Base-by-base conservation (phyloP, 345 rosid genomes). In the Angophora floribunda region DNA sequence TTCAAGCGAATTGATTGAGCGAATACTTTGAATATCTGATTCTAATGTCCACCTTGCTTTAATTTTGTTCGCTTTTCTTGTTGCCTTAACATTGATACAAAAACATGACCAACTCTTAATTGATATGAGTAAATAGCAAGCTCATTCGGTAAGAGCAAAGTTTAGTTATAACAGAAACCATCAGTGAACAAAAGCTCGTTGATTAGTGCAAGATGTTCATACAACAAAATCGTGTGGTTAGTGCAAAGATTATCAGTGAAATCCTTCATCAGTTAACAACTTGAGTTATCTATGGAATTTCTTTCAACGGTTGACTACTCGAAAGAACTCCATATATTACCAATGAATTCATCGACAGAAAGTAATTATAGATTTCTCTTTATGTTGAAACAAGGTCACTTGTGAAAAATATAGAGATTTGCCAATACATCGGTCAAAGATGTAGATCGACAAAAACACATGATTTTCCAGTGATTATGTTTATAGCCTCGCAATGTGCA, bases 291-390 rank as follows among this genome's bases (percentile, higher is more conserved):
- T 13, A 57, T 10, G 6, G 13, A 57, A 57, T 22, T 22, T 9
- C 12, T 57, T 22, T 57, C 24, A 9, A 11, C 3, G 9, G 13
- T 57, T 57, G n/a, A 57, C 10, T 24, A 1, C 13, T 57, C 3
- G 3, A 57, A 57, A 24, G n/a, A 57, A 11, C 22, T 4, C 1
- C 2, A 57, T 57, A 24, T 22, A 57, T 57, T 22, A 57, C 9
- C 6, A 1, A 24, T 0, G 11, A 50, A 0, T 6, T 57, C 13
- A 57, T 7, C 6, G 3, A 57, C 10, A 10, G n/a, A 13, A 57
- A 57, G n/a, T 13, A 50, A 50, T 57, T 57, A 57, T 10, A 24
- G n/a, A 9, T 10, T 57, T 57, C 24, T 22, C 63, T 24, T 22
- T 22, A 13, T 57, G 13, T 26, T 24, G 63, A 28, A 24, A 13